Conservation (phyloP, 2,329 filamentous ascomycete species). For the Cladosporium sp. region DNA sequence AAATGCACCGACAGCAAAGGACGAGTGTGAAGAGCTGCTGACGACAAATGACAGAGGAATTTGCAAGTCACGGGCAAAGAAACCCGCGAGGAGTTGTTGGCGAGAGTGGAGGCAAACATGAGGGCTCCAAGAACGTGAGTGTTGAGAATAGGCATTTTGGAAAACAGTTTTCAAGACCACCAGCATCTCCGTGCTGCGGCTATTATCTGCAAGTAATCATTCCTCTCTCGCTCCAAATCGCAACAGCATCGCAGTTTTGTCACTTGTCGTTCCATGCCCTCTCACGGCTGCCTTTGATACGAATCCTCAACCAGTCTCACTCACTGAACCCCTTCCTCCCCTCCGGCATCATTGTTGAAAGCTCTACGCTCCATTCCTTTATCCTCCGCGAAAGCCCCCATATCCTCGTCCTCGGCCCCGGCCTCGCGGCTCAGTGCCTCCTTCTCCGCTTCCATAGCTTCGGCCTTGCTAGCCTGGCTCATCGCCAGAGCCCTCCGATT, state of each 20-base stretch:
- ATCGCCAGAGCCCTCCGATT: too few species aligned
- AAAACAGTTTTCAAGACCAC: too few species aligned
- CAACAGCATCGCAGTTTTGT: too few species aligned
- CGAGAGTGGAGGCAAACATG: slow-evolving; percentile 64
- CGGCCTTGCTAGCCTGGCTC: not conserved
- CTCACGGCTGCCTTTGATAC: too few species aligned
- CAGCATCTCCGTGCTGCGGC: too few species aligned
- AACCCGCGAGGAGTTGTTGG: slow-evolving; percentile 58
- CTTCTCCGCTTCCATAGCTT: not conserved
- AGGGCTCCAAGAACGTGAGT: slow-evolving; percentile 35
- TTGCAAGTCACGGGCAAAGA: slow-evolving; percentile 55
- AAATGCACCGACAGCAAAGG: slow-evolving; percentile 34
- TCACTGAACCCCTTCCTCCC: slow-evolving; percentile 11
- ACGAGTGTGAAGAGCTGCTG: not conserved
- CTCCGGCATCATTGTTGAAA: slow-evolving; percentile 10
- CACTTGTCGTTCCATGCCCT: too few species aligned
- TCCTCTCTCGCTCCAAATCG: too few species aligned
- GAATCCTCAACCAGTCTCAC: too few species aligned
- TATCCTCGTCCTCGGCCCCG: slow-evolving; percentile 17
- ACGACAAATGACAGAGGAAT: slow-evolving; percentile 47
- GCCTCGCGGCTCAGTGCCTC: slow-evolving; percentile 2
- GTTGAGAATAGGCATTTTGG: too few species aligned
- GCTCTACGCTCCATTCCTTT: not conserved
- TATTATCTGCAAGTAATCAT: too few species aligned
- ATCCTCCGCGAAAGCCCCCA: slow-evolving; percentile 21